Evolutionary conservation across 805 yeast genomes (phyloP), one percentile per base, ranked within the genome.

Genomic region (Metschnikowia rubicola): DNA sequence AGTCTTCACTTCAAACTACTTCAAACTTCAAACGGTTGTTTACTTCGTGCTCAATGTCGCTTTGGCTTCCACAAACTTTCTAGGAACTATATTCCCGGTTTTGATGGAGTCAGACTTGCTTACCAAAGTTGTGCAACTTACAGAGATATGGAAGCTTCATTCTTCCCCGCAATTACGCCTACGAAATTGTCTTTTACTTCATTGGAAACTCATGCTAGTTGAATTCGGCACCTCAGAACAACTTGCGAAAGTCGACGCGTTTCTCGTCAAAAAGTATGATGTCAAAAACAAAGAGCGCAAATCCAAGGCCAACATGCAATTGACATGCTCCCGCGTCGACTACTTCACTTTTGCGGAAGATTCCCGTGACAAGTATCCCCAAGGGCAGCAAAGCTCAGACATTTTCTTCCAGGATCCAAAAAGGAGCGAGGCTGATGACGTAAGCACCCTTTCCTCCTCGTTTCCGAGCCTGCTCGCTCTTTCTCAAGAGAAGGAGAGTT

Each of bases 301-400:
- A 29, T 58, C 51, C 30, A 35, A 58, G 29, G 43, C 51, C 5
- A 53, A 68, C 35, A 62, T 56, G 39, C 62, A 60, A 41, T 66
- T 76, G 41, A 65, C 73, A 0, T 83, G 91, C 9, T 83, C 96
- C 0, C 96, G 96, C 0, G 65, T 88, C n/a, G 96, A 91, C 54
- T 92, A 88, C 60, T 83, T 81, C 58, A 81, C 86, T 7, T 90
- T 87, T 59, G 73, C 89, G 51, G 87, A 86, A 43, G 95, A 88
- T 50, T 63, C 91, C 3, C 63, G 74, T 4, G 78, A 88, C 10
- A 77, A 96, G 51, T 92, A 82, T 60, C 97, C 99, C 0, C 68
- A 87, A 4, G 84, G 43, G 45, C 5, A 21, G 26, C 26, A 21
- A 21, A 21, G 26, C 26, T 4, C 26, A 21, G 7, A 21, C 3